phyloP scores from a whole-genome alignment of 345 rosid species.

The Eucalyptus guilfoylei region DNA sequence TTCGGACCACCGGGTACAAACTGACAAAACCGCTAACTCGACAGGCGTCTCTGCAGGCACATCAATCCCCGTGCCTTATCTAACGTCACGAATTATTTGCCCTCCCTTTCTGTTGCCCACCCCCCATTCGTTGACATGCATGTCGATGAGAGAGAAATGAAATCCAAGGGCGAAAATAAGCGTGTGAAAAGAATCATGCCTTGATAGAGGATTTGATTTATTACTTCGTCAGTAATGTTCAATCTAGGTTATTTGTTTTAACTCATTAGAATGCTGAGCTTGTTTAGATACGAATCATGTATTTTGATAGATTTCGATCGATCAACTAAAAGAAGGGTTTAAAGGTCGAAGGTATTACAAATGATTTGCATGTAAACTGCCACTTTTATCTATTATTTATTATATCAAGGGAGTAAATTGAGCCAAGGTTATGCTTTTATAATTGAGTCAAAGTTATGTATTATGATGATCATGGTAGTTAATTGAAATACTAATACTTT shows the following conservation, averaged over 20 bases:
- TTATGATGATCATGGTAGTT: not conserved
- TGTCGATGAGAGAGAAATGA: not conserved
- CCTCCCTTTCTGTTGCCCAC: not conserved
- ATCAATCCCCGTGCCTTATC: not conserved
- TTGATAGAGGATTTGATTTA: not conserved
- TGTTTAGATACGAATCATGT: rapidly evolving
- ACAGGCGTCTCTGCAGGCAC: not conserved
- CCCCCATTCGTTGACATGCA: not conserved
- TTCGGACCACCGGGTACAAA: not conserved
- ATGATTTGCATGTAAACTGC: not conserved
- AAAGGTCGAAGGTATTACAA: not conserved
- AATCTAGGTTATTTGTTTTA: not conserved
- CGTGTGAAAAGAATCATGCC: not conserved
- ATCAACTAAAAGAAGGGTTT: not conserved
- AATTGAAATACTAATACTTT: not conserved
- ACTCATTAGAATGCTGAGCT: not conserved
- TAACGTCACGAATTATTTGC: not conserved
- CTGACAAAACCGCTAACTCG: not conserved
- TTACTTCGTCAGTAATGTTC: not conserved
- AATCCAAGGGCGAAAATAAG: not conserved
- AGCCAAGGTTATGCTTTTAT: not conserved
- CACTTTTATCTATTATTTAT: not conserved
- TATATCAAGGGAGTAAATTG: not conserved
- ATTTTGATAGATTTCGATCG: not conserved
- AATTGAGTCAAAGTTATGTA: not conserved